phyloP scores from a whole-genome alignment of 805 yeast species.

The Ogataea philodendri region DNA sequence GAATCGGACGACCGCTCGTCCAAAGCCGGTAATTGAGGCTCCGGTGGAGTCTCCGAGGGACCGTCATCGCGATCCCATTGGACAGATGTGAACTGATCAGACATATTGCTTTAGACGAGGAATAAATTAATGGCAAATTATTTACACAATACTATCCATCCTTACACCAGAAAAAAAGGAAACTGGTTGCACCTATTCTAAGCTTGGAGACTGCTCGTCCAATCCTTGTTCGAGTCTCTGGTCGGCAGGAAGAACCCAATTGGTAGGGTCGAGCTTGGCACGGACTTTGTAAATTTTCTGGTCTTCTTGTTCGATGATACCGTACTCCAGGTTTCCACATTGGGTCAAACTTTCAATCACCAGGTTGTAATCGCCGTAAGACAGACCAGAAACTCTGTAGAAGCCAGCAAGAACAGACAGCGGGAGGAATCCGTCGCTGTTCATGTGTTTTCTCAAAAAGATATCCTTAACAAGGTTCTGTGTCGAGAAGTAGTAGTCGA shows the following conservation, averaged over 20 bases:
- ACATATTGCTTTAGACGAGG: constrained; percentile 23
- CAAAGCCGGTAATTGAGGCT: constrained; percentile 1
- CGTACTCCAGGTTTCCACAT: constrained; percentile 46
- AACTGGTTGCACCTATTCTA: constrained; percentile 8
- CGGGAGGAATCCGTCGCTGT: constrained; percentile 69
- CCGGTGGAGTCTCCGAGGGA: background rate
- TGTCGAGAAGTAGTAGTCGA: constrained; percentile 86
- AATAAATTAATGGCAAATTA: constrained; percentile 15
- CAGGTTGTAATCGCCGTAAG: constrained; percentile 51
- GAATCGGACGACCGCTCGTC: constrained; percentile 3
- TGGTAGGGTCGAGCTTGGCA: constrained; percentile 53
- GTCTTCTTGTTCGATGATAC: constrained; percentile 41
- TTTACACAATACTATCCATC: constrained; percentile 10
- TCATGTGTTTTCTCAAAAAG: constrained; percentile 79
- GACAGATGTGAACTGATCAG: constrained; percentile 54
- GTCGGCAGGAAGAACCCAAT: constrained; percentile 64
- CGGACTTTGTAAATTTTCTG: constrained; percentile 49
- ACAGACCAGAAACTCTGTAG: constrained; percentile 68
- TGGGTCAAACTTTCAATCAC: constrained; percentile 54
- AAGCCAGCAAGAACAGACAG: constrained; percentile 62
- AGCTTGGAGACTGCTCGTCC: constrained; percentile 30
- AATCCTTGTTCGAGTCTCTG: constrained; percentile 47
- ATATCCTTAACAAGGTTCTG: constrained; percentile 86
- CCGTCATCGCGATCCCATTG: constrained; percentile 53
- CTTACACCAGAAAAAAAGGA: constrained; percentile 13